phyloP scores from a whole-genome alignment of 257 asterid species.

The Ilex asprella region DNA sequence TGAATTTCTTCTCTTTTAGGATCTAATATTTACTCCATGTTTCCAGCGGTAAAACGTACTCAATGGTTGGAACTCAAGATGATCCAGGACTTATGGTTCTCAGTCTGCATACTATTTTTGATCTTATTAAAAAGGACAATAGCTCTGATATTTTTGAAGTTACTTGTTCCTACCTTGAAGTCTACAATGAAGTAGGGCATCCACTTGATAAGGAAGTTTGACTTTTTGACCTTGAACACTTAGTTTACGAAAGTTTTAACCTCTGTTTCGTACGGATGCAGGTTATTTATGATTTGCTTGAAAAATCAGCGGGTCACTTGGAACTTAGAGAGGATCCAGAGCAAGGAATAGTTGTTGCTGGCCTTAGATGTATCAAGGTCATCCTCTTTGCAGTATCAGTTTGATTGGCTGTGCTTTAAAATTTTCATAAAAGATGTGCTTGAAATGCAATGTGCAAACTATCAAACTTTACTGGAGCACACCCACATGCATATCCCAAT shows the following conservation, averaged over 20 bases:
- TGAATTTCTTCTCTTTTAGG: not conserved
- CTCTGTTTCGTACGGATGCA: slow-evolving; percentile 28
- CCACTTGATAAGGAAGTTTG: not conserved
- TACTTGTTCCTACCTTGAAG: slow-evolving; percentile 93
- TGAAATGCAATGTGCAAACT: too few species aligned
- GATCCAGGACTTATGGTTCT: slow-evolving; percentile 99
- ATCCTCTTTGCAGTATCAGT: not conserved
- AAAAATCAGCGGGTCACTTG: slow-evolving; percentile 85
- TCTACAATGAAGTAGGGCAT: slow-evolving; percentile 80
- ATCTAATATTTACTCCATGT: slow-evolving; percentile 7
- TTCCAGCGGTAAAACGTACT: slow-evolving; percentile 89
- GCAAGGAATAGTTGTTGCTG: slow-evolving; percentile 87
- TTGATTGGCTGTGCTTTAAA: too few species aligned
- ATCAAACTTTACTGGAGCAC: too few species aligned
- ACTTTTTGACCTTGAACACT: not conserved
- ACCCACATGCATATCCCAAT: too few species aligned
- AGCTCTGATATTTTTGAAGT: slow-evolving; percentile 67
- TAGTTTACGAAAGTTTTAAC: not conserved
- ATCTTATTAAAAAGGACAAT: slow-evolving; percentile 61
- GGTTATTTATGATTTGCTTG: slow-evolving; percentile 95
- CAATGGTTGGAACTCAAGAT: slow-evolving; percentile 87
- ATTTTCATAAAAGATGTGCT: too few species aligned
- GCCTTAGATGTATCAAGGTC: slow-evolving; percentile 87
- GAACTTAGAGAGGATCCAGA: slow-evolving; percentile 95
- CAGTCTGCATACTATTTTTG: slow-evolving; percentile 77